Evolutionary conservation across 768 basidiomycete genomes (phyloP).

Genomic region (Mycena maculata): DNA sequence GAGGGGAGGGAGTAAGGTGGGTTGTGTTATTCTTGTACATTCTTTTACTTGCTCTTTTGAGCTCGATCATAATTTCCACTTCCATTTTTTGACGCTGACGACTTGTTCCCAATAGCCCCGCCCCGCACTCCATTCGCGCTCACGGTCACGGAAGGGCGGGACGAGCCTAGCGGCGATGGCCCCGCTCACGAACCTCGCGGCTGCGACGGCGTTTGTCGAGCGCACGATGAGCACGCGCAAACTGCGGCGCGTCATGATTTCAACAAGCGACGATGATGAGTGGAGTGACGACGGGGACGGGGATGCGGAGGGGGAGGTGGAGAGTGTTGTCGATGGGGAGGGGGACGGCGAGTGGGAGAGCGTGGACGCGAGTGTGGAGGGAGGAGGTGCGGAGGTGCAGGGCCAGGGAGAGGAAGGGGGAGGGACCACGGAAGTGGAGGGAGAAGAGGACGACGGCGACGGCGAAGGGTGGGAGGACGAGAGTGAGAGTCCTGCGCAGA

Average conservation of each 20-base stretch:
- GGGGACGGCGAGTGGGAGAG: no score
- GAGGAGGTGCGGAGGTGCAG: slow-evolving; percentile 7
- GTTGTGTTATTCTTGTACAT: no score
- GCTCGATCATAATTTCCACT: no score
- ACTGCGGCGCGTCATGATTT: slow-evolving; percentile 12
- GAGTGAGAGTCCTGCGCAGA: neutral
- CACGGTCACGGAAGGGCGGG: slow-evolving; percentile 11
- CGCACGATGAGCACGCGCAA: slow-evolving; percentile 27
- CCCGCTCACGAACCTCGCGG: slow-evolving; percentile 25
- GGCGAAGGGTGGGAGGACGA: slow-evolving; percentile 1
- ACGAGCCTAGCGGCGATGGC: slow-evolving; percentile 16
- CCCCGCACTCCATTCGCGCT: no score
- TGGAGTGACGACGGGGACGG: slow-evolving; percentile 30
- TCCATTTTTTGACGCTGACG: no score
- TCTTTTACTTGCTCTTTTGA: no score
- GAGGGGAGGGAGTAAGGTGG: no score
- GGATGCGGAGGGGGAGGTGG: no score
- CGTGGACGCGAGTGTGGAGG: slow-evolving; percentile 28
- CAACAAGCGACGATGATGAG: slow-evolving; percentile 28
- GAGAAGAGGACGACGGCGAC: slow-evolving; percentile 33
- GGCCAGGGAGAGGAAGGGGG: slow-evolving; percentile 24
- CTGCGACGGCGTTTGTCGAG: slow-evolving; percentile 28
- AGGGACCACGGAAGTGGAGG: slow-evolving; percentile 25
- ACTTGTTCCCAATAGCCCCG: no score
- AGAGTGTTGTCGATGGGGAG: slow-evolving; percentile 23